phyloP scores from a whole-genome alignment of 73 alveolate species.

The Uronychia binucleata region DNA sequence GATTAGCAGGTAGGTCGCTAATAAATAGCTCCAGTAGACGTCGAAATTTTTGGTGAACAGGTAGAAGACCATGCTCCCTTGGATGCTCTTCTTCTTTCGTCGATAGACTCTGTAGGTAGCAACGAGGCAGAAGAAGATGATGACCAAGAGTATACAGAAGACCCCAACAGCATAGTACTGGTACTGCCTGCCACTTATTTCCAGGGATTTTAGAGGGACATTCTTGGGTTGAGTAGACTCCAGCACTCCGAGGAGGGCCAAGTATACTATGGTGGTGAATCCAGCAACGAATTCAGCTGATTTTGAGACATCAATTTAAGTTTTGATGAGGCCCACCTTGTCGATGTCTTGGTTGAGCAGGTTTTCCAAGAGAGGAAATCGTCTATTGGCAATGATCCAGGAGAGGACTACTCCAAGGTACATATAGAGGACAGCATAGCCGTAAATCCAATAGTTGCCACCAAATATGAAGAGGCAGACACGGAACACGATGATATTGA shows the following conservation, averaged over 20 bases:
- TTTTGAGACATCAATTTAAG: constrained; percentile 28
- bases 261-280: constrained; percentile 26
- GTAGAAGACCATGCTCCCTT: constrained; percentile 41
- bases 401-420: constrained; percentile 34
- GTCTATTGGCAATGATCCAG: constrained; percentile 18
- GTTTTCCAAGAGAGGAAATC: constrained; percentile 60
- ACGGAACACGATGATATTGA: constrained; percentile 35
- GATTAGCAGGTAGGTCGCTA: constrained; percentile 7
- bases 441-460: constrained; percentile 71
- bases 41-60: constrained; percentile 28
- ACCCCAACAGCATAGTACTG: constrained; percentile 5
- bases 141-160: neutral
- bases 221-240: neutral
- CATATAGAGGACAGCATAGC: constrained; percentile 52
- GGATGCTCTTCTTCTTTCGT: constrained; percentile 59
- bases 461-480: constrained; percentile 48
- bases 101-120: constrained; percentile 40
- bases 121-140: neutral
- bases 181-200: neutral
- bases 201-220: neutral
- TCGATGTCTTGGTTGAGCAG: constrained; percentile 28
- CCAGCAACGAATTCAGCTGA: constrained; percentile 46
- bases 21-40: constrained; percentile 44
- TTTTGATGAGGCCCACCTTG: neutral
- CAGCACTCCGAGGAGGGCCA: neutral